Conservation (phyloP, 2,329 filamentous ascomycete genomes). For the Fusarium sp. region DNA sequence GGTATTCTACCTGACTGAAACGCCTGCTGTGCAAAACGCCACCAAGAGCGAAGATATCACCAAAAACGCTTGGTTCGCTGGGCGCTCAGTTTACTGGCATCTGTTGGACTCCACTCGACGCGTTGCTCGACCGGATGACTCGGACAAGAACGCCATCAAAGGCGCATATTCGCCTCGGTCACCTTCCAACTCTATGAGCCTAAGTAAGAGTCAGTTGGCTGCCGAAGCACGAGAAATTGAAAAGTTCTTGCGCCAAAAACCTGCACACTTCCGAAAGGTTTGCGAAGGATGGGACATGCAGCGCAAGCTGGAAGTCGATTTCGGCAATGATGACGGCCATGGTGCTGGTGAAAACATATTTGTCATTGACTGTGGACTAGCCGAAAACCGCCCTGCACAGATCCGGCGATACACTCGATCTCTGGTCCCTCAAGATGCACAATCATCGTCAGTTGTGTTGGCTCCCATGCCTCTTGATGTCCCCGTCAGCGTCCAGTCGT, state of each 20-base stretch:
- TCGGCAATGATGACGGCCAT: constrained; percentile 80
- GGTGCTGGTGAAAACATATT: constrained; percentile 81
- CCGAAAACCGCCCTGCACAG: constrained; percentile 60
- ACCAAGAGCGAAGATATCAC: constrained; percentile 64
- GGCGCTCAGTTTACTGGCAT: constrained; percentile 82
- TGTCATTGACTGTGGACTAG: constrained; percentile 77
- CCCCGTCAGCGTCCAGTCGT: constrained; percentile 22
- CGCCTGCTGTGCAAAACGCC: constrained; percentile 66
- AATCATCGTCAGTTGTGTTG: constrained; percentile 11
- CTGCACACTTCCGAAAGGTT: constrained; percentile 78
- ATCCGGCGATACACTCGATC: constrained; percentile 57
- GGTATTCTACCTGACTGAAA: constrained; percentile 82
- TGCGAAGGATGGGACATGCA: constrained; percentile 95
- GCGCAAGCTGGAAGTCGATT: constrained; percentile 85
- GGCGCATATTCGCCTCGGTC: constrained; percentile 84
- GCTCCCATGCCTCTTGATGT: constrained; percentile 1
- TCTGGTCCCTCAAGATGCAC: constrained; percentile 29
- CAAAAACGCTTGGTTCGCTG: constrained; percentile 80
- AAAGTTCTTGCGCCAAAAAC: constrained; percentile 75
- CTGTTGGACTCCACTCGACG: constrained; percentile 82
- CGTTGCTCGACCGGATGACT: constrained; percentile 74
- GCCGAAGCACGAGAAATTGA: constrained; percentile 87
- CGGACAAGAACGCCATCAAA: constrained; percentile 71
- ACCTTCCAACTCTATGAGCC: constrained; percentile 76
- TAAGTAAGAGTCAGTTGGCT: constrained; percentile 74